Percentiles rank a stretch among this genome's conserved stretches.
phyloP scores from a whole-genome alignment of 495 filamentous ascomycete genomes.

The Neurospora sublineolata region DNA sequence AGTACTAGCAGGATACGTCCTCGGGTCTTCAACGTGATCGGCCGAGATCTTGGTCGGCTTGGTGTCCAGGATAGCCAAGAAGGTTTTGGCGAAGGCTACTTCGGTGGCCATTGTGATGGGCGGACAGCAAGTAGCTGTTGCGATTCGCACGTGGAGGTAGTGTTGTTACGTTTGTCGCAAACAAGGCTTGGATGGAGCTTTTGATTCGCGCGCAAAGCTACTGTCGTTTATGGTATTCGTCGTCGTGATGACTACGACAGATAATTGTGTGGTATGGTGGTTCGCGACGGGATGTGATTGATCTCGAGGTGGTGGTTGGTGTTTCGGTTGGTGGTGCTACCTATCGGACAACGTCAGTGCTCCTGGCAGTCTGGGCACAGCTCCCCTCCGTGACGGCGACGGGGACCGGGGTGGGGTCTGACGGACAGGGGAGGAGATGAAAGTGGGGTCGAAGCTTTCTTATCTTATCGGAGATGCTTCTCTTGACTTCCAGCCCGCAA shows the following conservation, averaged over 20 bases:
- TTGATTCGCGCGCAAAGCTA: neutral
- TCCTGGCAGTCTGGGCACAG: neutral
- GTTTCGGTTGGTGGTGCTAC: neutral
- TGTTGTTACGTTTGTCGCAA: neutral
- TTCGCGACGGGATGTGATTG: neutral
- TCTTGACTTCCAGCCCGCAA: neutral
- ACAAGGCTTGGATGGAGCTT: neutral
- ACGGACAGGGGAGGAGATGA: neutral
- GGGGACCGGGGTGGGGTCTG: neutral
- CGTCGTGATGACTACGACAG: neutral
- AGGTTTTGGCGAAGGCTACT: slow-evolving; percentile 68
- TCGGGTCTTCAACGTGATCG: slow-evolving; percentile 79
- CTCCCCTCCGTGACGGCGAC: neutral
- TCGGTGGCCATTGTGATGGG: slow-evolving; percentile 39
- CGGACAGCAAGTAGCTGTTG: neutral
- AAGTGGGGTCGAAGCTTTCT: neutral
- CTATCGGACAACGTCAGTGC: neutral
- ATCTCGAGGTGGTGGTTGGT: neutral
- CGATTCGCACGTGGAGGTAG: neutral
- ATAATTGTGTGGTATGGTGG: neutral
- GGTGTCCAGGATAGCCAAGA: slow-evolving; percentile 67
- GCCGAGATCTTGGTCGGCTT: slow-evolving; percentile 63
- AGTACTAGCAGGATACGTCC: slow-evolving; percentile 53
- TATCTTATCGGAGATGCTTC: neutral
- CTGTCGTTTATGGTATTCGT: neutral